Evolutionary conservation across 768 basidiomycete species (phyloP).

Genomic region (Phylloporus rhodoxanthus): DNA sequence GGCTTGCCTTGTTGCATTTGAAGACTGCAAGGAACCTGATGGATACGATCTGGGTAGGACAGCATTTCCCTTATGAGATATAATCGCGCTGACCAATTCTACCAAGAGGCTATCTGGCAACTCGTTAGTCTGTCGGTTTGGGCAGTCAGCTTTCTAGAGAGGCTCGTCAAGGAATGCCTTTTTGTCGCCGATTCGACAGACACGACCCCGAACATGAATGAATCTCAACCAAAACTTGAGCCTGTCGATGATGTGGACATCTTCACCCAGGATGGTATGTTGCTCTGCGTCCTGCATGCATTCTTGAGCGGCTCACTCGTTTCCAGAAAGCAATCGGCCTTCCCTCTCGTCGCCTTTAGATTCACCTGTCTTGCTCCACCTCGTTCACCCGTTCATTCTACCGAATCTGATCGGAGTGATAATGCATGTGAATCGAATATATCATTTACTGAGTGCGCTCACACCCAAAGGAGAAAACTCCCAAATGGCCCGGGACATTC

Average conservation of each 20-base stretch:
- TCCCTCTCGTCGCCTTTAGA: slow-evolving; percentile 20
- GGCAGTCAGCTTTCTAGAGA: slow-evolving; percentile 57
- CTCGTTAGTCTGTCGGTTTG: slow-evolving; percentile 58
- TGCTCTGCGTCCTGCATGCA: slow-evolving; percentile 29
- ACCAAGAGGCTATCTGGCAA: slow-evolving; percentile 66
- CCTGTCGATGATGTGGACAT: slow-evolving; percentile 24
- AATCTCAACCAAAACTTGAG: slow-evolving; percentile 22
- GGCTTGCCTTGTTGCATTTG: slow-evolving; percentile 59
- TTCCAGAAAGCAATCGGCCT: slow-evolving; percentile 15
- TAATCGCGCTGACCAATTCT: slow-evolving; percentile 6
- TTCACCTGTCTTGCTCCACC: slow-evolving; percentile 47
- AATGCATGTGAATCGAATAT: slow-evolving; percentile 54
- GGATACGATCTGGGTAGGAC: slow-evolving; percentile 56
- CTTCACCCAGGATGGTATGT: slow-evolving; percentile 23
- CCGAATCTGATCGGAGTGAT: slow-evolving; percentile 45
- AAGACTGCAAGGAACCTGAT: slow-evolving; percentile 56
- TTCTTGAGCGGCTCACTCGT: slow-evolving; percentile 35
- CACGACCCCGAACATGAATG: slow-evolving; percentile 6
- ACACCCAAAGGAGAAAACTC: slow-evolving; percentile 56
- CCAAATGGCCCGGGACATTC: slow-evolving; percentile 55
- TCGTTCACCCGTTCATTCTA: slow-evolving; percentile 59
- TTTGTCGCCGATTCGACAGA: slow-evolving; percentile 27
- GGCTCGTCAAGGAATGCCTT: slow-evolving; percentile 50
- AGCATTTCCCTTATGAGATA: neutral
- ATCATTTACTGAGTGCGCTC: slow-evolving; percentile 45